Conservation (phyloP, 2,329 filamentous ascomycete genomes). For the Lachnellula cervina region DNA sequence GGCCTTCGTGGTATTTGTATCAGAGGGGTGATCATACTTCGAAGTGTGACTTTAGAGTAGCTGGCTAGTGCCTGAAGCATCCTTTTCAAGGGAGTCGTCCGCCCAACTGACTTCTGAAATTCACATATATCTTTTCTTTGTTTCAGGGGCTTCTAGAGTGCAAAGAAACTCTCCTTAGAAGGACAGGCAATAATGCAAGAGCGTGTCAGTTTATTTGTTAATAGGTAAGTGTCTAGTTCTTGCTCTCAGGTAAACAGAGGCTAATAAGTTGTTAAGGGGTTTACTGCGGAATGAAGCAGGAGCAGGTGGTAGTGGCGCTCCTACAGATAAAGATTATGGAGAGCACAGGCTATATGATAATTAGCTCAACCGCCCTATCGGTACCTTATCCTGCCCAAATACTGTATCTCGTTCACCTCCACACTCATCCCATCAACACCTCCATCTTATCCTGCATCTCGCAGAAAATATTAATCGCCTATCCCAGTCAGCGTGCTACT, state of each 20-base stretch:
- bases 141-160: too few relatives aligned
- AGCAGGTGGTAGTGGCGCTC: neutral
- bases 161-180: too few relatives aligned
- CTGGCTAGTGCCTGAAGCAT: neutral
- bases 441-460: constrained; percentile 51
- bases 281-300: too few relatives aligned
- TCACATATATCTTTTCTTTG: too few relatives aligned
- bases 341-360: too few relatives aligned
- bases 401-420: neutral
- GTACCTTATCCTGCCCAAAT: neutral
- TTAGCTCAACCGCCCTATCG: neutral
- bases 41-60: too few relatives aligned
- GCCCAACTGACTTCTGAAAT: too few relatives aligned
- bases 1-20: neutral
- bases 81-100: neutral
- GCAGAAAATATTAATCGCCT: constrained; percentile 55
- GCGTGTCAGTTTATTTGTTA: constrained; percentile 10
- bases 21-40: too few relatives aligned
- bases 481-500: constrained; percentile 17
- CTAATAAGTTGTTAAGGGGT: neutral
- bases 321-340: neutral
- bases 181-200: neutral
- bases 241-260: neutral
- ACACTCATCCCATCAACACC: constrained; percentile 19
- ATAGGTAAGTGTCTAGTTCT: constrained; percentile 10